phyloP scores from a whole-genome alignment of 352 stramenopile species.

The Blastocystis sp. region DNA sequence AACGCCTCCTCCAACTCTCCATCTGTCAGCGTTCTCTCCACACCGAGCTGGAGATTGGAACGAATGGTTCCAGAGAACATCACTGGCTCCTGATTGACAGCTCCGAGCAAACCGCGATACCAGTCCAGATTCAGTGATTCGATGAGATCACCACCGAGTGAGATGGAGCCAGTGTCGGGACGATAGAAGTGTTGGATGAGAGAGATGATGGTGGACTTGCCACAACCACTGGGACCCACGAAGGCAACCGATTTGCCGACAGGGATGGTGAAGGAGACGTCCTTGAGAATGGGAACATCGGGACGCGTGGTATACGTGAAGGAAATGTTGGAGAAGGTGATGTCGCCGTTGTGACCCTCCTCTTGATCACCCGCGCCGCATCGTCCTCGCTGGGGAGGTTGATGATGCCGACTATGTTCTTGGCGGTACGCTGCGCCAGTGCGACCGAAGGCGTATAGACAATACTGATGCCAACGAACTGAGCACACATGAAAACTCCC shows the following conservation, averaged over 20 bases:
- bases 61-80: constrained; percentile 73
- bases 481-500: constrained; percentile 17
- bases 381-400: constrained; percentile 26
- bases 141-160: neutral
- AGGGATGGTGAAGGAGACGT: constrained; percentile 67
- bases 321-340: constrained; percentile 73
- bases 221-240: constrained; percentile 71
- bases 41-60: constrained; percentile 71
- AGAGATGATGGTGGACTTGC: constrained; percentile 73
- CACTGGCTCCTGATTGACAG: constrained; percentile 77
- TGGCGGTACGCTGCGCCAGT: constrained; percentile 1
- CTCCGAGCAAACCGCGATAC: constrained; percentile 66
- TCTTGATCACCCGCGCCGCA: neutral
- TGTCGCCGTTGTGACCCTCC: constrained; percentile 57
- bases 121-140: constrained; percentile 59
- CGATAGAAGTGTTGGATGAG: constrained; percentile 67
- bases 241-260: constrained; percentile 72
- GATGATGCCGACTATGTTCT: neutral
- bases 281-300: constrained; percentile 68
- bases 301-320: constrained; percentile 78
- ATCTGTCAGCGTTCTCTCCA: constrained; percentile 64
- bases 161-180: constrained; percentile 26
- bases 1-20: constrained; percentile 69
- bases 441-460: constrained; percentile 16
- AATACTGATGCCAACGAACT: constrained; percentile 38